phyloP scores from a whole-genome alignment of 2,329 filamentous ascomycete species.

The Lizonia empirigonia region DNA sequence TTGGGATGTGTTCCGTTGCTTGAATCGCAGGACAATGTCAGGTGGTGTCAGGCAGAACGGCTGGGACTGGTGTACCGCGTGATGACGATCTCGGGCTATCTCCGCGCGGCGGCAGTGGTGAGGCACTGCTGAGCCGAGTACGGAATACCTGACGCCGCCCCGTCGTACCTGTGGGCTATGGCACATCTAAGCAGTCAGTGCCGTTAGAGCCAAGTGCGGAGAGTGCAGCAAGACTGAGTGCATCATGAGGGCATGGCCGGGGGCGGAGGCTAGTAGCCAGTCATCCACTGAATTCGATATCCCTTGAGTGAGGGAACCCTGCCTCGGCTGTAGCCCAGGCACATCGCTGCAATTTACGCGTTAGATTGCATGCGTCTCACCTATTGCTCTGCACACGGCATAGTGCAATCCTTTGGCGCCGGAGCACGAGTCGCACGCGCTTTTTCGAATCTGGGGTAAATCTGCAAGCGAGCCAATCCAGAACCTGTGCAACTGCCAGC shows the following conservation, averaged over 20 bases:
- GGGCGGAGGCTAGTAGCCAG: slow-evolving; percentile 16
- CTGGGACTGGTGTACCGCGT: slow-evolving; percentile 30
- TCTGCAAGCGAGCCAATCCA: slow-evolving; percentile 34
- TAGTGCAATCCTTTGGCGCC: slow-evolving; percentile 28
- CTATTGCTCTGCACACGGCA: slow-evolving; percentile 16
- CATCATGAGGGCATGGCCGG: slow-evolving; percentile 25
- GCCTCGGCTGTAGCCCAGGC: slow-evolving; percentile 25
- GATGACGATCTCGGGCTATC: slow-evolving; percentile 39
- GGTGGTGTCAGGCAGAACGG: slow-evolving; percentile 16
- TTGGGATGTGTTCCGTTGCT: slow-evolving; percentile 34
- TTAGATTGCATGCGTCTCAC: slow-evolving; percentile 35
- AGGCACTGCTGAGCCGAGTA: slow-evolving; percentile 16
- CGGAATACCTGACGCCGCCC: slow-evolving; percentile 6
- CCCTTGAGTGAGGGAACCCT: slow-evolving; percentile 13
- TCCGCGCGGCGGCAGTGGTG: slow-evolving; percentile 22
- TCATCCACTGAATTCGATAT: slow-evolving; percentile 3
- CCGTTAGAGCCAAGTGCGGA: slow-evolving; percentile 15
- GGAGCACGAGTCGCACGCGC: slow-evolving; percentile 26
- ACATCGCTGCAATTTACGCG: slow-evolving; percentile 26
- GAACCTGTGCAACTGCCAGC: slow-evolving; percentile 10
- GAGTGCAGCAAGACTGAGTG: slow-evolving; percentile 22
- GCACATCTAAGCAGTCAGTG: slow-evolving; percentile 15
- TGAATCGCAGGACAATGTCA: slow-evolving; percentile 17
- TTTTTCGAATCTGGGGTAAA: slow-evolving; percentile 44
- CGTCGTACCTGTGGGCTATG: slow-evolving; percentile 1